Percentiles rank a stretch among this genome's conserved stretches.
These are phyloP conservation scores for Diospyros lotus DNA, from an alignment of 148 eudicot species.

Conservation along the genomic window DNA sequence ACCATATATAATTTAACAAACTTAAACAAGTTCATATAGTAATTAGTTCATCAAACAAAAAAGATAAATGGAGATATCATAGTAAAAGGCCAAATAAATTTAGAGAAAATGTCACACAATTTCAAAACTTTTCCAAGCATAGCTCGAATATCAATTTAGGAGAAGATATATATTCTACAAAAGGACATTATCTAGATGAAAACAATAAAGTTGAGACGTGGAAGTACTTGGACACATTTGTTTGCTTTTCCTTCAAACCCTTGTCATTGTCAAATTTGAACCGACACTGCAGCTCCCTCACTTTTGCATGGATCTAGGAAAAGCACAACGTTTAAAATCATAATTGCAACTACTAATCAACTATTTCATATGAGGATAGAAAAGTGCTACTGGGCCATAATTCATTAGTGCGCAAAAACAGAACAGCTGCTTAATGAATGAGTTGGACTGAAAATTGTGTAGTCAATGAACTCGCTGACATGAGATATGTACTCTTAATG, in stretches of 20 bases:
- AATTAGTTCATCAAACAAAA: too few relatives aligned
- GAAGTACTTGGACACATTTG: slow-evolving; percentile 43
- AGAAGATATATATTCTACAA: not conserved
- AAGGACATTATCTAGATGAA: not conserved
- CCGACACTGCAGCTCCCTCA: slow-evolving; percentile 59
- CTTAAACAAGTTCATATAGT: too few relatives aligned
- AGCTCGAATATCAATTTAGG: not conserved
- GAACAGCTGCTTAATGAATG: not conserved
- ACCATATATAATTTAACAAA: too few relatives aligned
- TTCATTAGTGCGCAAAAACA: not conserved
- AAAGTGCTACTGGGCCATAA: not conserved
- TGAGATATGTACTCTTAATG: too few relatives aligned
- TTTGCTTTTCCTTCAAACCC: slow-evolving; percentile 31
- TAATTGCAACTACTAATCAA: not conserved
- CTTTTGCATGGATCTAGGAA: slow-evolving; percentile 59
- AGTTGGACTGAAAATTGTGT: too few relatives aligned
- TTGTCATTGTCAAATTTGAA: slow-evolving; percentile 35
- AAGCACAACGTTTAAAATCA: slow-evolving; percentile 8
- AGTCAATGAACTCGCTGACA: too few relatives aligned
- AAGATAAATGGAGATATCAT: not conserved
- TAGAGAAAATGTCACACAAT: not conserved
- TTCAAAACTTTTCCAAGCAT: not conserved
- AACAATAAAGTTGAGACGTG: slow-evolving; percentile 7
- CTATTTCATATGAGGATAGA: not conserved
- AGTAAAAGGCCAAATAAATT: not conserved